Evolutionary conservation across 2,329 filamentous ascomycete species (phyloP).

Genomic region (Botrytis sinoallii): DNA sequence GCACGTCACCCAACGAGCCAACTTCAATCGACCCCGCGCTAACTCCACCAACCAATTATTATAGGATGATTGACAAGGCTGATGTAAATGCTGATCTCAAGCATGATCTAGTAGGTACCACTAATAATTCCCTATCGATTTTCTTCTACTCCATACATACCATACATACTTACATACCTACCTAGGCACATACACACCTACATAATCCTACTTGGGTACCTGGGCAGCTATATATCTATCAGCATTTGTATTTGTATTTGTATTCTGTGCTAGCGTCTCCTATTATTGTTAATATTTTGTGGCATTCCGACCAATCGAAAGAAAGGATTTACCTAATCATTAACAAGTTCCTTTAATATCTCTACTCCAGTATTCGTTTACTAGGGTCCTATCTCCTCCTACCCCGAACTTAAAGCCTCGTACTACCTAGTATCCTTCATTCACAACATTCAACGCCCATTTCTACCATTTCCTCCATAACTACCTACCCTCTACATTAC

Average conservation of each 20-base stretch:
- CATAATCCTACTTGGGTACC: neutral
- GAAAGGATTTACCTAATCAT: neutral
- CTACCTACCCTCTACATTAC: neutral
- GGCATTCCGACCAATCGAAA: neutral
- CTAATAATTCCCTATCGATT: neutral
- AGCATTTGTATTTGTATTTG: neutral
- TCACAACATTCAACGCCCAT: neutral
- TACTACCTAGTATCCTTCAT: neutral
- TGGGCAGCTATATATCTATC: neutral
- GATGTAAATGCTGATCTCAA: neutral
- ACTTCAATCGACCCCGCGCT: conserved; percentile 1
- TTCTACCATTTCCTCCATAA: neutral
- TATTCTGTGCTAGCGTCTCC: neutral
- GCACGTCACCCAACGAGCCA: neutral
- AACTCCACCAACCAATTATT: neutral
- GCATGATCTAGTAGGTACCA: neutral
- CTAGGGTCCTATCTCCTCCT: neutral
- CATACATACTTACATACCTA: too few species aligned
- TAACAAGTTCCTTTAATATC: neutral
- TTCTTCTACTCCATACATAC: neutral
- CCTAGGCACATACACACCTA: neutral
- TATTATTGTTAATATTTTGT: neutral
- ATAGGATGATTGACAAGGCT: neutral
- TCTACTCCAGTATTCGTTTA: neutral
- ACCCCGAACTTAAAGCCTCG: neutral